These are phyloP conservation scores for Coemansia sp. DNA, from an alignment of 192 early-diverging fungal genomes.

Conservation along the genomic window DNA sequence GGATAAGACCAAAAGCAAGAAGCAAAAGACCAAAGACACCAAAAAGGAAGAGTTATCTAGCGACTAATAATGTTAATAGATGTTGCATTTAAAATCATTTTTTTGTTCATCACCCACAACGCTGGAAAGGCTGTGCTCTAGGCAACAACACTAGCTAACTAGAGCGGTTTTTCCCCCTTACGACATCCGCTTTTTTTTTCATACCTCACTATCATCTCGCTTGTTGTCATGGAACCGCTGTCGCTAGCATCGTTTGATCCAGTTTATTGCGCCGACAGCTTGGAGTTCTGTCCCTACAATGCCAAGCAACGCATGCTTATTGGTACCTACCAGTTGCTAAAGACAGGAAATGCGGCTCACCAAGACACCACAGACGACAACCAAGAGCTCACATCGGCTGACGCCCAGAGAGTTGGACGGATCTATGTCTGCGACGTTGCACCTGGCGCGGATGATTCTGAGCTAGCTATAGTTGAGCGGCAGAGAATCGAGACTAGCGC, in stretches of 20 bases:
- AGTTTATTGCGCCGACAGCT: constrained; percentile 71
- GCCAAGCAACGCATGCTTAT: constrained; percentile 61
- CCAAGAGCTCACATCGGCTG: constrained; percentile 26
- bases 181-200: background rate
- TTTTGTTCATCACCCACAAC: background rate
- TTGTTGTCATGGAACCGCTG: background rate
- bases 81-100: background rate
- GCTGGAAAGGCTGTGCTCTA: background rate
- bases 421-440: constrained; percentile 65
- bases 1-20: constrained; percentile 1
- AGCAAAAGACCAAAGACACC: constrained; percentile 11
- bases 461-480: constrained; percentile 40
- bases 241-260: constrained; percentile 65
- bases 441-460: constrained; percentile 23
- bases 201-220: background rate
- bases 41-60: background rate
- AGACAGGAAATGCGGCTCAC: constrained; percentile 6
- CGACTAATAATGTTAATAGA: background rate
- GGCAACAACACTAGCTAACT: background rate
- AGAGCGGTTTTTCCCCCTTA: background rate
- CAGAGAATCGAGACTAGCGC: constrained; percentile 66
- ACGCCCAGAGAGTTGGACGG: constrained; percentile 66
- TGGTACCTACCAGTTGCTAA: constrained; percentile 73
- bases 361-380: constrained; percentile 3
- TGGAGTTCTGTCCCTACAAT: constrained; percentile 71